A percentile compares a stretch with the other conserved stretches of the same genome.
Conservation (phyloP, 2,329 filamentous ascomycete species). For the Calonectria montana region DNA sequence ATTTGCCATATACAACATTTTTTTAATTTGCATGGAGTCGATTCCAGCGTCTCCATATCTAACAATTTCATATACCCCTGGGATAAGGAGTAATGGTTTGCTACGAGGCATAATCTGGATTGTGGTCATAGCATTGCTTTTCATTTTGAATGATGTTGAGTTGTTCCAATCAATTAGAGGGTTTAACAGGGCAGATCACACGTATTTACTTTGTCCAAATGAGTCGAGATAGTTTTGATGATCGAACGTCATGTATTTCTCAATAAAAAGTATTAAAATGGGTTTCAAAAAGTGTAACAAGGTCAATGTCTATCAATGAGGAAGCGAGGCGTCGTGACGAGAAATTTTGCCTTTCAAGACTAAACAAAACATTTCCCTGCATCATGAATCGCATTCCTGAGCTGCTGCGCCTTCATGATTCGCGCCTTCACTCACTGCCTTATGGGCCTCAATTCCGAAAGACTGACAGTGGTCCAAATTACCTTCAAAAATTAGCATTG, state of each 20-base stretch:
- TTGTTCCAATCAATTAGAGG: background rate
- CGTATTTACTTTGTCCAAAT: conserved; percentile 9
- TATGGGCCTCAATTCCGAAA: too few species aligned
- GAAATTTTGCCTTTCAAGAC: too few species aligned
- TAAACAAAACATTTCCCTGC: too few species aligned
- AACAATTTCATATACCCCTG: conserved; percentile 16
- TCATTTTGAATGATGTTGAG: background rate
- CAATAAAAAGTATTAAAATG: background rate
- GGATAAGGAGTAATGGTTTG: conserved; percentile 8
- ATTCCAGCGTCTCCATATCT: background rate
- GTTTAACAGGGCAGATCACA: background rate
- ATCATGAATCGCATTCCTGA: too few species aligned
- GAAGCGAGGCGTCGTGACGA: too few species aligned
- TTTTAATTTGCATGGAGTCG: background rate
- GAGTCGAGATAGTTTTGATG: background rate
- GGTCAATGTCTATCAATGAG: too few species aligned
- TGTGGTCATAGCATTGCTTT: conserved; percentile 4
- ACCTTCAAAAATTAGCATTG: too few species aligned
- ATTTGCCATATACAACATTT: background rate
- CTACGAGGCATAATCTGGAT: background rate
- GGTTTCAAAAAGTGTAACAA: background rate
- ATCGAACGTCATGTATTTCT: background rate
- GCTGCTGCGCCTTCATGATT: too few species aligned
- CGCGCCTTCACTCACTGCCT: too few species aligned
- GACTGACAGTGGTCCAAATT: too few species aligned